These are phyloP conservation scores for Xylaria acuta DNA, from an alignment of 495 filamentous ascomycete species.

Conservation along the genomic window DNA sequence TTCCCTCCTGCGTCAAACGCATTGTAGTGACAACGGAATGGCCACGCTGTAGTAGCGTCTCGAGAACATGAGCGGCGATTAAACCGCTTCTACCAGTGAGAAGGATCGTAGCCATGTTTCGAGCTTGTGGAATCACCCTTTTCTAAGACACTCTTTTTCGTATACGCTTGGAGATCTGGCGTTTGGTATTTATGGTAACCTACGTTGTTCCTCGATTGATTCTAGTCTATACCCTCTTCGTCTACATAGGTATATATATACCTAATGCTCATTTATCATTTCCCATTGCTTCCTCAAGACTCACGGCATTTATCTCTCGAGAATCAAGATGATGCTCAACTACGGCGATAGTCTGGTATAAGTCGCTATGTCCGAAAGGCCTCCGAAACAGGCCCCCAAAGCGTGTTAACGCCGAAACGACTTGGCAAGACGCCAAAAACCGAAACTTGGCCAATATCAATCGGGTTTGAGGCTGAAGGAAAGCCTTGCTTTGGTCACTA, in stretches of 20 bases:
- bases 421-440: background rate
- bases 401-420: background rate
- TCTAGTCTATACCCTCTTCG: background rate
- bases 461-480: background rate
- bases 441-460: background rate
- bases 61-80: conserved; percentile 37
- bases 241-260: background rate
- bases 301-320: background rate
- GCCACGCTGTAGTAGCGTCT: conserved; percentile 30
- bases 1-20: conserved; percentile 49
- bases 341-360: background rate
- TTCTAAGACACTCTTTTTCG: background rate
- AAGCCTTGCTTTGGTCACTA: too few species aligned
- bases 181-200: background rate
- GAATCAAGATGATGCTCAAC: background rate
- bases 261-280: background rate
- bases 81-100: conserved; percentile 35
- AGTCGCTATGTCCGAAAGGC: background rate
- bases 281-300: background rate
- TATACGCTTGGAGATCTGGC: background rate
- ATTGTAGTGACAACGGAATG: conserved; percentile 46
- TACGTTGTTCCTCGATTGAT: background rate
- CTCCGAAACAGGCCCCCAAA: background rate
- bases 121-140: background rate
- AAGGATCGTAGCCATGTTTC: conserved; percentile 4